A percentile compares a stretch with the other conserved stretches of the same genome.
phyloP scores from a whole-genome alignment of 1,284 basidiomycete genomes.

The Neonothopanus nambi region DNA sequence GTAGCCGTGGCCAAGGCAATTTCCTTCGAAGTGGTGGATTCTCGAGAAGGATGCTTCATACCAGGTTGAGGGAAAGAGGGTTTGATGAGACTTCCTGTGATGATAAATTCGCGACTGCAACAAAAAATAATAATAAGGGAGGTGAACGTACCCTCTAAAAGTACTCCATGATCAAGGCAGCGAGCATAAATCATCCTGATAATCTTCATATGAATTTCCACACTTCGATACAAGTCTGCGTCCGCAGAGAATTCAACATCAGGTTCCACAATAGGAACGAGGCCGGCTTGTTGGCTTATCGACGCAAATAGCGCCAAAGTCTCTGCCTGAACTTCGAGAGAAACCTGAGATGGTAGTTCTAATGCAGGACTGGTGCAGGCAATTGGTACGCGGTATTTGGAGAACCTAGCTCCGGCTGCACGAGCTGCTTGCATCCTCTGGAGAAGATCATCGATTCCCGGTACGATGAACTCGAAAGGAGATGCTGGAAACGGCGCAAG shows the following conservation, averaged over 20 bases:
- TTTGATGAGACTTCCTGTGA: slow-evolving; percentile 48
- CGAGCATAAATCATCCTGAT: slow-evolving; percentile 46
- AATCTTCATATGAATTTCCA: slow-evolving; percentile 47
- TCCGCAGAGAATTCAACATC: slow-evolving; percentile 53
- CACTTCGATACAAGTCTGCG: slow-evolving; percentile 44
- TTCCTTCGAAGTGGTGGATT: slow-evolving; percentile 37
- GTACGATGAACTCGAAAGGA: slow-evolving; percentile 46
- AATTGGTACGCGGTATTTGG: slow-evolving; percentile 52
- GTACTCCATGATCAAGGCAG: slow-evolving; percentile 45
- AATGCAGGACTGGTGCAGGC: slow-evolving; percentile 38
- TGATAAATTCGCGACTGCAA: background rate
- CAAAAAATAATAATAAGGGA: background rate
- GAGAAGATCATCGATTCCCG: slow-evolving; percentile 50
- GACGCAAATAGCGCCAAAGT: slow-evolving; percentile 45
- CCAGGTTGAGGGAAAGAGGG: slow-evolving; percentile 55
- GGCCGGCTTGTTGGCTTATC: slow-evolving; percentile 48
- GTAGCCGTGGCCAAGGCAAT: slow-evolving; percentile 49
- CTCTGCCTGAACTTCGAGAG: slow-evolving; percentile 46
- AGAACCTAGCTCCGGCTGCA: slow-evolving; percentile 47
- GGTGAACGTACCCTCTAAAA: slow-evolving; percentile 44
- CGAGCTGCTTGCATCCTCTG: slow-evolving; percentile 42
- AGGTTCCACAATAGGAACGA: slow-evolving; percentile 55
- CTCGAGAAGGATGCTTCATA: slow-evolving; percentile 39
- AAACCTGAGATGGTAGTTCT: slow-evolving; percentile 38
- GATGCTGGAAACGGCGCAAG: slow-evolving; percentile 46